These are phyloP conservation scores for Penicillium glabrum DNA, from an alignment of 2,329 filamentous ascomycete genomes.

Conservation along the genomic window DNA sequence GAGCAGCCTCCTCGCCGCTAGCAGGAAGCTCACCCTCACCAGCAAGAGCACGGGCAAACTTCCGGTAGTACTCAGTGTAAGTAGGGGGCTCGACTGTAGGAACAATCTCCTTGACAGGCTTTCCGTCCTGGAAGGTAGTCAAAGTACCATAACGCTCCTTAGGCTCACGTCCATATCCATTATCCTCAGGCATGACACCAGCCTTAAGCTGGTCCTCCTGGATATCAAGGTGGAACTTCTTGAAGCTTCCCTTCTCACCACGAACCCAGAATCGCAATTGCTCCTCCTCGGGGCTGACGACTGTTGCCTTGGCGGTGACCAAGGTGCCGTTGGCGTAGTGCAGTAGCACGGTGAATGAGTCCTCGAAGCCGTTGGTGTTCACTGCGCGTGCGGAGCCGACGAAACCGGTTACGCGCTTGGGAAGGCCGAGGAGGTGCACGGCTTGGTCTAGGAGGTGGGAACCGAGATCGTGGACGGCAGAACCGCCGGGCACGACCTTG, in stretches of 20 bases:
- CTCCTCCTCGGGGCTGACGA: slow-evolving; percentile 66
- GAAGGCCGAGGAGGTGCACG: slow-evolving; percentile 68
- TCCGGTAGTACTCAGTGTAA: slow-evolving; percentile 66
- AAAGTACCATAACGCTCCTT: slow-evolving; percentile 58
- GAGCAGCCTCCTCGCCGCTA: slow-evolving; percentile 52
- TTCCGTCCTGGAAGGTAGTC: slow-evolving; percentile 56
- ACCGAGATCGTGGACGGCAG: slow-evolving; percentile 72
- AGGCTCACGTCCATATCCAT: slow-evolving; percentile 65
- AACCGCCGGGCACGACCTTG: slow-evolving; percentile 63
- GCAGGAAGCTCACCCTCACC: slow-evolving; percentile 57
- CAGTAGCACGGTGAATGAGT: slow-evolving; percentile 62
- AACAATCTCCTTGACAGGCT: slow-evolving; percentile 50
- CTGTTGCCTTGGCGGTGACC: slow-evolving; percentile 67
- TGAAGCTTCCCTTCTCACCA: slow-evolving; percentile 72
- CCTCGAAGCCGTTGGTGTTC: slow-evolving; percentile 51
- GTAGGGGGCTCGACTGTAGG: slow-evolving; percentile 66
- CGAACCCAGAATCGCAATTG: slow-evolving; percentile 77
- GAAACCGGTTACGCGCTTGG: slow-evolving; percentile 65
- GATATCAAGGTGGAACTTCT: slow-evolving; percentile 68
- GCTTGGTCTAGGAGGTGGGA: slow-evolving; percentile 76
- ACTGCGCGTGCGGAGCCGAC: slow-evolving; percentile 65
- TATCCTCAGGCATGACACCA: slow-evolving; percentile 62
- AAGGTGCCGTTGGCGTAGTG: slow-evolving; percentile 64
- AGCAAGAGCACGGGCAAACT: slow-evolving; percentile 53
- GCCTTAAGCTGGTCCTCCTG: slow-evolving; percentile 73